Evolutionary conservation across 345 rosid species (phyloP), one percentile per base, ranked within the genome.

Genomic region (Raphanus raphanistrum): DNA sequence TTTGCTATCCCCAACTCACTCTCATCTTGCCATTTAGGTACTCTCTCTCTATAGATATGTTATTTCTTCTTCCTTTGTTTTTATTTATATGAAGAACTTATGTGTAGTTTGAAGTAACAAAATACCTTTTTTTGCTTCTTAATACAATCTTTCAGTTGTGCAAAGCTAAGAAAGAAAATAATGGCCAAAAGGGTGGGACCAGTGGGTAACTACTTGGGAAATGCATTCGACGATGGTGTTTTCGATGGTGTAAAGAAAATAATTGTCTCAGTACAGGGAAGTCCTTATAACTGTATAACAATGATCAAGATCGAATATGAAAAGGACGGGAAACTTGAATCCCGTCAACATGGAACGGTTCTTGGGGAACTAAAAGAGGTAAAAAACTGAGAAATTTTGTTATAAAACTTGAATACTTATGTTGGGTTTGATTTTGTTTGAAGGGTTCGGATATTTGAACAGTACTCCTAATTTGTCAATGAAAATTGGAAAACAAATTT

Each of bases 261-360:
- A 36, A 21, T 0, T 3, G 67, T 77, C 1, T 36, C 43, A 36
- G 43, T 36, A 36, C 11, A 36, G 81, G 76, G 43, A 55, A 29
- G 55, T 71, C 58, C 45, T 5, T 1, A 36, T 1, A 0, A 1
- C 3, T 0, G 66, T 36, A 26, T 77, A 5, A 7, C 66, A 7
- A 71, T 63, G 41, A 70, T 77, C 66, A 70, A 63, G 65, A 54
- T 71, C 9, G 81, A 77, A 4, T 77, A 77, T 4, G 81, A 77
- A n/a, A 71, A 71, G 45, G 67, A 70, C 1, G 81, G 72, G 32
- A 77, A 71, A 55, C 3, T 13, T 13, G 38, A 77, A 55, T 55
- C 10, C 0, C 66, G 66, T 55, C 76, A 71, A 48, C 79, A 76
- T 11, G 79, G 79, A 1, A 62, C 63, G 0, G 36, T 25, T 50